Percentiles rank a stretch among this genome's conserved stretches.
phyloP scores from a whole-genome alignment of 306 rosid genomes.

The Dicorynia guianensis region DNA sequence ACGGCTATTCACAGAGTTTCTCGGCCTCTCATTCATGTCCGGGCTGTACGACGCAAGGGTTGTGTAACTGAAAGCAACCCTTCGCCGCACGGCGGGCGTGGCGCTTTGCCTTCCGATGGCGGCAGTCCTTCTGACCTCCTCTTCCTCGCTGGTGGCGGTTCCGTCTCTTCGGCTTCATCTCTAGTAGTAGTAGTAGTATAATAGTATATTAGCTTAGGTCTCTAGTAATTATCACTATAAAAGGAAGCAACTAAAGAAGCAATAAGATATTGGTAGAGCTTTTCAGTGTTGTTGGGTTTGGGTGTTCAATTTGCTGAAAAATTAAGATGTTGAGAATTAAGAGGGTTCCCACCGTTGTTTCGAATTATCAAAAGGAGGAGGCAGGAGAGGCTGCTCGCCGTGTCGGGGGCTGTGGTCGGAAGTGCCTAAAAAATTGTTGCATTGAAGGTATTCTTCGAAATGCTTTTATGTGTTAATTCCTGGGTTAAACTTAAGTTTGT shows the following conservation, averaged over 20 bases:
- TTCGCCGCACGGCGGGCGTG: constrained; percentile 99
- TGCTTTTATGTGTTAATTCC: neutral
- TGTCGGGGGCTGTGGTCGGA: constrained; percentile 79
- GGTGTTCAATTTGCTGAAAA: neutral
- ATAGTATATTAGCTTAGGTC: constrained; percentile 5
- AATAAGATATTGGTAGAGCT: constrained; percentile 27
- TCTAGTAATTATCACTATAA: neutral
- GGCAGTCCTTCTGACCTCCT: constrained; percentile 99
- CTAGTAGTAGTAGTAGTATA: constrained; percentile 20
- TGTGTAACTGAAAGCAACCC: constrained; percentile 82
- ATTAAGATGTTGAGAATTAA: constrained; percentile 77
- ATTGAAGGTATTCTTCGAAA: constrained; percentile 63
- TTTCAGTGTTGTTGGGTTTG: constrained; percentile 26
- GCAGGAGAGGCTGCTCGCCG: constrained; percentile 58
- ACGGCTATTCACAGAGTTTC: constrained; percentile 87
- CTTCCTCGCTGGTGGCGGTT: constrained; percentile 96
- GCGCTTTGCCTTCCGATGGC: constrained; percentile 99
- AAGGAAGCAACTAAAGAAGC: constrained; percentile 8
- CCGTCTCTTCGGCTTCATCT: constrained; percentile 1
- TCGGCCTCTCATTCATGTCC: constrained; percentile 83
- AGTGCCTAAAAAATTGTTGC: constrained; percentile 83
- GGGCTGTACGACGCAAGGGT: constrained; percentile 79
- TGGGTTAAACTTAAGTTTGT: neutral
- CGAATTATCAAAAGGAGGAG: constrained; percentile 86
- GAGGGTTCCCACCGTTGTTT: constrained; percentile 93